These are phyloP conservation scores for Quaeritorhiza haematococci DNA, from an alignment of 371 early-diverging fungal species.

Conservation along the genomic window DNA sequence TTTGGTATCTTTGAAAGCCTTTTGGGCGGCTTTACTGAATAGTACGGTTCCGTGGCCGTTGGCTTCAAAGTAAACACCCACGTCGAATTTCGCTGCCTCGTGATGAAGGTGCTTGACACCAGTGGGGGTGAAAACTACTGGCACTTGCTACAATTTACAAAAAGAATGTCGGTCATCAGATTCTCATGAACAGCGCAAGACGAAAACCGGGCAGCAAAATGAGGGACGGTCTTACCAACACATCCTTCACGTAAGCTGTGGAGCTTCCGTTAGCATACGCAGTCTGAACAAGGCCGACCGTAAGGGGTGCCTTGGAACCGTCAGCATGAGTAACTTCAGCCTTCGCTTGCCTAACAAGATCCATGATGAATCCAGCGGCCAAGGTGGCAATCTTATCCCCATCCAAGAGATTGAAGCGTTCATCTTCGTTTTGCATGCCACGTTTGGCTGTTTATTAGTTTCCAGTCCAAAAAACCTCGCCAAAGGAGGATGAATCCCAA, in stretches of 20 bases:
- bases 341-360: constrained; percentile 73
- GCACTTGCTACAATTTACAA: constrained; percentile 65
- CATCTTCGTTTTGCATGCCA: constrained; percentile 40
- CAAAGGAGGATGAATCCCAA: background rate
- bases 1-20: constrained; percentile 64
- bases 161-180: background rate
- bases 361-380: constrained; percentile 86
- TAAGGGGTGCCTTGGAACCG: constrained; percentile 20
- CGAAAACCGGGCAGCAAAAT: background rate
- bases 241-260: constrained; percentile 82
- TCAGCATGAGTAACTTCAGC: constrained; percentile 48
- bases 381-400: constrained; percentile 97
- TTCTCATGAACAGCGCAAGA: background rate
- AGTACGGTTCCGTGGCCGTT: constrained; percentile 99
- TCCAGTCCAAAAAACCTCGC: background rate
- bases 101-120: constrained; percentile 99
- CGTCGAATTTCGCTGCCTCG: constrained; percentile 93
- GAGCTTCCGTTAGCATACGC: constrained; percentile 99
- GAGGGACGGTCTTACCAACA: constrained; percentile 52
- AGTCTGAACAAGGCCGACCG: constrained; percentile 97
- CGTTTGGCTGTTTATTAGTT: background rate
- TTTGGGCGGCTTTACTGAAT: constrained; percentile 80
- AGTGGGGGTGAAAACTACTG: constrained; percentile 90
- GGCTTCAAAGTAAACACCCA: constrained; percentile 99
- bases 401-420: constrained; percentile 84